Evolutionary conservation across 495 filamentous ascomycete genomes (phyloP), one percentile per base, ranked within the genome.

Genomic region (Neurospora sp.): DNA sequence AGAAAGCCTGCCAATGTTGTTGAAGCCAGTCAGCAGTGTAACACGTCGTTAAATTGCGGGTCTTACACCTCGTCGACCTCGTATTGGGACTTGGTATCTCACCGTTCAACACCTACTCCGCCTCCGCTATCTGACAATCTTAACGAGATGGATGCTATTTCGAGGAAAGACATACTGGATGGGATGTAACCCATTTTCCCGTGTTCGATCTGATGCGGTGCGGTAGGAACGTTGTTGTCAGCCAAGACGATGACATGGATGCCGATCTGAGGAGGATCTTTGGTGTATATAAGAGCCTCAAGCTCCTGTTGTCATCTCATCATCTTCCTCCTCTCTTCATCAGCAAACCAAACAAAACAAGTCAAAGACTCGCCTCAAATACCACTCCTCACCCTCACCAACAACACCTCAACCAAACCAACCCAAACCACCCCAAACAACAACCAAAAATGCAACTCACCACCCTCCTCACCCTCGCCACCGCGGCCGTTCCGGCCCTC

Each of bases 401-500:
- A 69, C 74, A 76, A 61, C 27, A 31, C 27, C 27, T 31, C 27
- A 31, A 35, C 31, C 31, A 35, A 35, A 35, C 31, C 31, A 35
- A 3, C 31, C 53, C 22, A 35, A 16, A 37, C 27, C 14, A 76
- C 3, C 75, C 53, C 71, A 75, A 53, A 14, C 71, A 27, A 40
- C 48, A 74, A 70, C 77, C 73, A 68, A 27, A 27, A 76, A 77
- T 71, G 14, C n/a, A 71, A 35, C 45, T 73, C 72, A 70, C 70
- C 70, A 14, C 69, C 74, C 39, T 79, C 74, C 44, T 75, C 68
- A 37, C 76, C 73, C 69, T 78, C 74, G 72, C 75, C n/a, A 70
- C 74, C 71, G 39, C 68, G 18, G 72, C 78, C 38, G 14, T 53
- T 20, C 22, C 53, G 2, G 27, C 27, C 53, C 27, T 61, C 12